Conservation (phyloP, 805 yeast species). For the Saccharomycopsis fermentans region DNA sequence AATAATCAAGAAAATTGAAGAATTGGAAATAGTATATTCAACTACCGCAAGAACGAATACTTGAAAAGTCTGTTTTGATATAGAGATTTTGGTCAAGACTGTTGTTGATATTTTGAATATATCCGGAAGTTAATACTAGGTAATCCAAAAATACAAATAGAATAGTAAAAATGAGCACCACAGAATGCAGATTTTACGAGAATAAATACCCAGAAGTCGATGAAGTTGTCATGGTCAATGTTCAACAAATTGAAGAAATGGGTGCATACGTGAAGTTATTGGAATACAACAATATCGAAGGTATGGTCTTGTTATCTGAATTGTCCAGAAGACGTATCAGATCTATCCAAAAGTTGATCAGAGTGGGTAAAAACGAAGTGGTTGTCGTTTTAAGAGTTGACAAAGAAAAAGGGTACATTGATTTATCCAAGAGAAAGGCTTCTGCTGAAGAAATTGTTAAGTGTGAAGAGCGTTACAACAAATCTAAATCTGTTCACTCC, state of each 20-base stretch:
- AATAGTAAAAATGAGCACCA: slow-evolving; percentile 51
- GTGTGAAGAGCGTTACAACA: slow-evolving; percentile 96
- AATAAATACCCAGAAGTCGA: slow-evolving; percentile 98
- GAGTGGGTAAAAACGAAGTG: slow-evolving; percentile 97
- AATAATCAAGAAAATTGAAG: no score
- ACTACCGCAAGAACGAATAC: no score
- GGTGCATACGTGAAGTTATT: slow-evolving; percentile 95
- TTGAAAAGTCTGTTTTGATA: no score
- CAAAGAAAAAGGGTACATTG: slow-evolving; percentile 97
- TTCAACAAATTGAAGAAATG: slow-evolving; percentile 97
- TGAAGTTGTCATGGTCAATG: slow-evolving; percentile 98
- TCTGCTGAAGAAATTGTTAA: slow-evolving; percentile 94
- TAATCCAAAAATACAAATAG: neutral
- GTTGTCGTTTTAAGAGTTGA: slow-evolving; percentile 97
- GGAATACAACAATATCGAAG: slow-evolving; percentile 97
- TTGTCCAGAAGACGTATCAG: slow-evolving; percentile 97
- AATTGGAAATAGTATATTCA: no score
- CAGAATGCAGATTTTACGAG: slow-evolving; percentile 94
- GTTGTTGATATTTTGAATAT: no score
- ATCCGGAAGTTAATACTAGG: no score
- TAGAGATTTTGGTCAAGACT: no score
- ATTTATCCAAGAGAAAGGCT: slow-evolving; percentile 93
- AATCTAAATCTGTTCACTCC: slow-evolving; percentile 96
- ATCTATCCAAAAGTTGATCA: slow-evolving; percentile 91
- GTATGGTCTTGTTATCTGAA: slow-evolving; percentile 94